Conservation (phyloP, 2,329 filamentous ascomycete genomes). For the Claviceps citrina region DNA sequence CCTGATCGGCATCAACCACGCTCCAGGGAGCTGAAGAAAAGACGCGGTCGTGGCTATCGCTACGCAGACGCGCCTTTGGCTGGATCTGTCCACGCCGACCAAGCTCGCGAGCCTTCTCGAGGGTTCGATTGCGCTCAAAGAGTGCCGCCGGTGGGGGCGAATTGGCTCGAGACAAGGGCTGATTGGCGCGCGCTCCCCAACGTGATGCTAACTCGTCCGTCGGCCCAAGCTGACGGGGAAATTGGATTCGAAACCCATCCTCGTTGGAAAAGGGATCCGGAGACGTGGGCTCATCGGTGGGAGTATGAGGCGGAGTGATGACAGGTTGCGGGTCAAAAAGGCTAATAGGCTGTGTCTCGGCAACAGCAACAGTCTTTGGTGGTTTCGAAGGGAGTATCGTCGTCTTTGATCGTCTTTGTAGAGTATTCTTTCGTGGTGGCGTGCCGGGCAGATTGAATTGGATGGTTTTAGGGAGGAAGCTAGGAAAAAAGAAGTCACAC, state of each 20-base stretch:
- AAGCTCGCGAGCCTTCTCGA: slow-evolving; percentile 42
- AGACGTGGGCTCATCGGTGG: slow-evolving; percentile 29
- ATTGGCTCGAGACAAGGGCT: slow-evolving; percentile 61
- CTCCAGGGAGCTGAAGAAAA: slow-evolving; percentile 72
- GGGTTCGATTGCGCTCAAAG: slow-evolving; percentile 46
- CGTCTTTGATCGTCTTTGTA: slow-evolving; percentile 16
- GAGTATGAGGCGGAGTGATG: slow-evolving; percentile 41
- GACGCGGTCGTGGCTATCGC: slow-evolving; percentile 50
- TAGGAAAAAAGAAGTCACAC: slow-evolving; percentile 20
- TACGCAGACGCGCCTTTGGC: slow-evolving; percentile 34
- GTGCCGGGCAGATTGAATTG: slow-evolving; percentile 60
- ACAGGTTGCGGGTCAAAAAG: slow-evolving; percentile 34
- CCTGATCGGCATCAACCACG: slow-evolving; percentile 72
- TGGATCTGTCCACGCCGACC: slow-evolving; percentile 43
- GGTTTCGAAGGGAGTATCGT: slow-evolving; percentile 14
- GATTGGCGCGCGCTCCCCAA: slow-evolving; percentile 63
- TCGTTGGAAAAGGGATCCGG: slow-evolving; percentile 41
- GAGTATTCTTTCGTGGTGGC: slow-evolving; percentile 23
- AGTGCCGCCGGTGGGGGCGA: slow-evolving; percentile 63
- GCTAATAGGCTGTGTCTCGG: slow-evolving; percentile 32
- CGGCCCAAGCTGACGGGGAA: slow-evolving; percentile 37
- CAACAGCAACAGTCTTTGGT: slow-evolving; percentile 10
- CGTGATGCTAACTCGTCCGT: slow-evolving; percentile 60
- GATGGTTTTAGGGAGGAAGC: slow-evolving; percentile 83
- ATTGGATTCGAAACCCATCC: slow-evolving; percentile 41